Percentiles rank a stretch among this genome's conserved stretches.
Evolutionary conservation across 192 early-diverging fungal genomes (phyloP).

Genomic region (Dispira parvispora): DNA sequence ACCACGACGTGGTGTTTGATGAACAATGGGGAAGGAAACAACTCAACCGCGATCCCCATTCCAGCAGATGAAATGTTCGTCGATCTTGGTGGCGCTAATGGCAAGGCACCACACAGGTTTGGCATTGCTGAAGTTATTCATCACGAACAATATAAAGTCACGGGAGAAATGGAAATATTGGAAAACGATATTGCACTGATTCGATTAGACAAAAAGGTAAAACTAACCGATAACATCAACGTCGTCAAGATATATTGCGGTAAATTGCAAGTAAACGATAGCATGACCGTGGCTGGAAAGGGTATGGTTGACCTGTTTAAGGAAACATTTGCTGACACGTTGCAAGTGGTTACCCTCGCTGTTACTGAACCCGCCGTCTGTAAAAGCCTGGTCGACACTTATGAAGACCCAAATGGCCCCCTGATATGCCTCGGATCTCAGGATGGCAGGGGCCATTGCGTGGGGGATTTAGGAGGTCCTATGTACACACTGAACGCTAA

Average conservation of each 20-base stretch:
- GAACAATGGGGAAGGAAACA: too few relatives aligned
- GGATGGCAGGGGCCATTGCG: conserved; percentile 18
- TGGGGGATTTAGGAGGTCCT: conserved; percentile 31
- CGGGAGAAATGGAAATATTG: conserved; percentile 20
- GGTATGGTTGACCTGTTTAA: not conserved
- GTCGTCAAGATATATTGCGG: not conserved
- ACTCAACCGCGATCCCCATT: too few relatives aligned
- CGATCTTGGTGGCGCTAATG: too few relatives aligned
- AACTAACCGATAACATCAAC: conserved; percentile 1
- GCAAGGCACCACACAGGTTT: too few relatives aligned
- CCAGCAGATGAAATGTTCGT: too few relatives aligned
- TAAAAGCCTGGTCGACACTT: not conserved
- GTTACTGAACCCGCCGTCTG: not conserved
- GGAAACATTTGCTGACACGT: not conserved
- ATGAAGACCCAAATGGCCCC: conserved; percentile 5
- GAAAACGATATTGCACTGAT: conserved; percentile 31
- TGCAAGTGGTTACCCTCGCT: not conserved
- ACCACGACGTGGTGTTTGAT: too few relatives aligned
- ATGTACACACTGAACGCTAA: not conserved
- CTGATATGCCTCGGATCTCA: not conserved
- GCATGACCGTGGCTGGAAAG: not conserved
- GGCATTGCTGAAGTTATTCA: conserved; percentile 16
- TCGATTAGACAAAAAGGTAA: conserved; percentile 9
- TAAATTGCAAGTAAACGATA: not conserved
- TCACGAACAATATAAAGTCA: conserved; percentile 25